A percentile compares a stretch with the other conserved stretches of the same genome.
phyloP scores from a whole-genome alignment of 441 rosid species.

The Flueggea neowawraea region DNA sequence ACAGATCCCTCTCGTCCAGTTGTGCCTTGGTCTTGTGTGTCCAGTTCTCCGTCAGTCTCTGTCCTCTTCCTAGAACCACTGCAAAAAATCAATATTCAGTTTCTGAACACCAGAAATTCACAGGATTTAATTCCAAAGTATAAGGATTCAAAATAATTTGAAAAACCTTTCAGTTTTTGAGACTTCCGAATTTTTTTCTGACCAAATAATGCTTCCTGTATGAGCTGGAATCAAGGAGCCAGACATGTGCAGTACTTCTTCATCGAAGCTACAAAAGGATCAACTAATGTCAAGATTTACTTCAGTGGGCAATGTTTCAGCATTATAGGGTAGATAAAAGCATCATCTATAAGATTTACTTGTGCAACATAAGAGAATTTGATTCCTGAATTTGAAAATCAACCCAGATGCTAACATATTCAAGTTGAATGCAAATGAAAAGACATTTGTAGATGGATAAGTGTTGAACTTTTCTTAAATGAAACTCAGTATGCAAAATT shows the following conservation, averaged over 20 bases:
- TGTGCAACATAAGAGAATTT: too few species aligned
- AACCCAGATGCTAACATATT: too few species aligned
- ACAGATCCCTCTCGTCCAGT: conserved; percentile 12
- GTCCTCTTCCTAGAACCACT: conserved; percentile 24
- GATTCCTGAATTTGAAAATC: too few species aligned
- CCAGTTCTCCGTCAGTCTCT: conserved; percentile 20
- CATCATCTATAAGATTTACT: too few species aligned
- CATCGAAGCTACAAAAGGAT: conserved; percentile 58
- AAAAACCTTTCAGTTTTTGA: conserved; percentile 37
- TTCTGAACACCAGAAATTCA: background rate
- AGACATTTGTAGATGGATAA: too few species aligned
- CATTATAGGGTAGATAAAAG: too few species aligned
- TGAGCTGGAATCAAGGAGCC: conserved; percentile 58
- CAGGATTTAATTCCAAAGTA: background rate
- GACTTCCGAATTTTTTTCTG: conserved; percentile 41
- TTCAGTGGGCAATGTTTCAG: too few species aligned
- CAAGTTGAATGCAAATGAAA: too few species aligned
- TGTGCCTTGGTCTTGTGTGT: conserved; percentile 16
- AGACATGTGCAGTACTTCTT: conserved; percentile 71
- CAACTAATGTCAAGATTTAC: conserved; percentile 6
- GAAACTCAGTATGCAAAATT: too few species aligned
- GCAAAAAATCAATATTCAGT: conserved; percentile 4
- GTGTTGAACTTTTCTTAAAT: too few species aligned
- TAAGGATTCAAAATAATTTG: conserved; percentile 1
- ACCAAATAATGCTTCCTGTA: conserved; percentile 68